A percentile compares a stretch with the other conserved stretches of the same genome.
Conservation (phyloP, 768 basidiomycete genomes). For the Pholiota conissans region DNA sequence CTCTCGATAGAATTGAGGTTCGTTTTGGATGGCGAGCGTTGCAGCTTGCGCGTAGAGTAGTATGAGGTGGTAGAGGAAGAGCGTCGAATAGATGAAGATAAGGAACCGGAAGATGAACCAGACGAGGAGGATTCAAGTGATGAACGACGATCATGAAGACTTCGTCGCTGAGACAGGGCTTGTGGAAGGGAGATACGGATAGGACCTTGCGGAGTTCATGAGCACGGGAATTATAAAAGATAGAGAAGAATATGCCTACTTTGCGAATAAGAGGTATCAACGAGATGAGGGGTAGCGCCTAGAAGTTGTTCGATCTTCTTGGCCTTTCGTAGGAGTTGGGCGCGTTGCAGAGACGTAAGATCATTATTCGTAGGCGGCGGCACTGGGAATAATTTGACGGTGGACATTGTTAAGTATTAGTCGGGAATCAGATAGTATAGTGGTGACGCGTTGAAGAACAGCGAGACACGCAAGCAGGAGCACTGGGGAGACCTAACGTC, state of each 20-base stretch:
- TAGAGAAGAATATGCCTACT: background rate
- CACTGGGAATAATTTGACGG: constrained; percentile 34
- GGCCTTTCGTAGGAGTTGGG: constrained; percentile 54
- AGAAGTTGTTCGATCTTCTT: constrained; percentile 61
- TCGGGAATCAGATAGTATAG: background rate
- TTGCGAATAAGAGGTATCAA: constrained; percentile 31
- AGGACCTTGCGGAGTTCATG: constrained; percentile 9
- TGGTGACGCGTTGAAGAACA: background rate
- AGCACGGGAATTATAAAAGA: background rate
- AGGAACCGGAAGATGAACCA: constrained; percentile 20
- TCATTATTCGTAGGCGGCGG: constrained; percentile 63
- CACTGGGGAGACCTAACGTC: background rate
- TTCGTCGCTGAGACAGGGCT: constrained; percentile 13
- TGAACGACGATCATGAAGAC: constrained; percentile 18
- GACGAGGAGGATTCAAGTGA: constrained; percentile 27
- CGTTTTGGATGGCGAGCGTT: background rate
- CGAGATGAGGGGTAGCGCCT: constrained; percentile 58
- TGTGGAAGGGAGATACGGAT: constrained; percentile 20
- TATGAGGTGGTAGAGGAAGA: constrained; percentile 1
- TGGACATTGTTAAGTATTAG: background rate
- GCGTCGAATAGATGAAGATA: constrained; percentile 7
- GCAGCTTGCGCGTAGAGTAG: constrained; percentile 4
- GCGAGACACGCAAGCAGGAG: no score
- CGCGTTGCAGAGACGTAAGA: constrained; percentile 49
- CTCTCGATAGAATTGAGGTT: constrained; percentile 8